Evolutionary conservation across 805 yeast species (phyloP), one percentile per base, ranked within the genome.

Genomic region (Yarrowia sp.): DNA sequence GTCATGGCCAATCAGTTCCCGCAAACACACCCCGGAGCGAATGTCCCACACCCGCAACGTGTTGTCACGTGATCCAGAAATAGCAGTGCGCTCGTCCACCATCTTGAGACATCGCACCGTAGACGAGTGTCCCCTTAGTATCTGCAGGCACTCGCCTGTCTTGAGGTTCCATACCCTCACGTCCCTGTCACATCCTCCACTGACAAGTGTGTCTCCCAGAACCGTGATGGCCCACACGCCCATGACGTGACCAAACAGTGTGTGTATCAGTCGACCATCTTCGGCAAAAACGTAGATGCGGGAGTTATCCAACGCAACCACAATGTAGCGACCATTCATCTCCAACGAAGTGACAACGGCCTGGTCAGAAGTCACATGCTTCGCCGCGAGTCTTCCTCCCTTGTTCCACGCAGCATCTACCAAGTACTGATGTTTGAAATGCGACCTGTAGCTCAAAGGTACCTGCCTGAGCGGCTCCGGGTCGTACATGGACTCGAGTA

Each of bases 181-280:
- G 42, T 97, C 92, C 73, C 97, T 84, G 77, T 93, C 99, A 69
- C 98, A 97, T 17, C 96, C 91, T 41, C 98, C 98, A 39, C 96
- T 87, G 18, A 93, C 97, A 69, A 93, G 83, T 71, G 93, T 88
- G 72, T 92, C 85, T 47, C 96, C 97, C 77, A 88, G 91, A 1
- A 97, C 90, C 47, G 92, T 88, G 67, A 95, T 87, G 35, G 96
- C 92, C 98, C 98, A 93, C 13, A 95, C 97, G 44, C 98, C 99
- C 81, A 92, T 97, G 61, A 95, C 91, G 74, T 95, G 99, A 5
- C 99, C 99, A 77, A 90, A 91, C 73, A 93, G 96, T 0, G 98
- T 92, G 68, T 97, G 81, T n/a, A 92, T 70, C 58, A 78, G 71
- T 51, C 73, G 69, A 39, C 81, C 81, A 66, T 74, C 77, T 58